These are phyloP conservation scores for Metarhizium sp. DNA, from an alignment of 2,329 filamentous ascomycete species.

Conservation along the genomic window DNA sequence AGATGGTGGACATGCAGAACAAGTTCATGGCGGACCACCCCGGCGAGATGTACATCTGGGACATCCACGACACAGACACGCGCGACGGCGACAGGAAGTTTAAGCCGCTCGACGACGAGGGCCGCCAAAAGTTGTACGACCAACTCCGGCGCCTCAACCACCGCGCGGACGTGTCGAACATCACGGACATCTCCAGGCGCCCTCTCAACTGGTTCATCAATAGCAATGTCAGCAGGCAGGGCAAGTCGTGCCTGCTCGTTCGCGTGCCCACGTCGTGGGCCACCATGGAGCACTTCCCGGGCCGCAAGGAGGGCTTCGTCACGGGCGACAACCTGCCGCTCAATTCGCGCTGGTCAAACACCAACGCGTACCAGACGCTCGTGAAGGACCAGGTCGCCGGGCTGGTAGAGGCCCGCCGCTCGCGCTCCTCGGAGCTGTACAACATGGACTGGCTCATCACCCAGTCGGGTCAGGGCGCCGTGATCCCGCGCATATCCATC, in stretches of 20 bases:
- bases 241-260: conserved; percentile 18
- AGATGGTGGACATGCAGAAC: conserved; percentile 20
- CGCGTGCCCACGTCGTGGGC: conserved; percentile 16
- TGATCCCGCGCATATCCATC: conserved; percentile 6
- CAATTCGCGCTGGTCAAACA: conserved; percentile 15
- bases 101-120: background rate
- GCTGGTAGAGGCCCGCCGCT: conserved; percentile 8
- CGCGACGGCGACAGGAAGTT: conserved; percentile 1
- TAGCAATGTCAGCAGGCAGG: background rate
- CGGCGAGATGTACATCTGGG: conserved; percentile 24
- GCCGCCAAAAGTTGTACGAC: conserved; percentile 10
- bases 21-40: conserved; percentile 17
- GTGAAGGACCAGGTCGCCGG: conserved; percentile 12
- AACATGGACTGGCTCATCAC: conserved; percentile 19
- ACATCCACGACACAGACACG: conserved; percentile 13
- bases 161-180: conserved; percentile 11
- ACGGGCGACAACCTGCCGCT: conserved; percentile 15
- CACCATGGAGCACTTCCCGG: conserved; percentile 12
- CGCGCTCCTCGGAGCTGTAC: conserved; percentile 10
- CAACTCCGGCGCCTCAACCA: conserved; percentile 14
- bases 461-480: conserved; percentile 5
- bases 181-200: conserved; percentile 15
- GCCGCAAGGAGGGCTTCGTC: conserved; percentile 18
- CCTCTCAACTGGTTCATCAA: conserved; percentile 18
- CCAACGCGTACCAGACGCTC: conserved; percentile 6